Base-by-base conservation (phyloP, 306 rosid genomes). In the Hippophae rhamnoides region DNA sequence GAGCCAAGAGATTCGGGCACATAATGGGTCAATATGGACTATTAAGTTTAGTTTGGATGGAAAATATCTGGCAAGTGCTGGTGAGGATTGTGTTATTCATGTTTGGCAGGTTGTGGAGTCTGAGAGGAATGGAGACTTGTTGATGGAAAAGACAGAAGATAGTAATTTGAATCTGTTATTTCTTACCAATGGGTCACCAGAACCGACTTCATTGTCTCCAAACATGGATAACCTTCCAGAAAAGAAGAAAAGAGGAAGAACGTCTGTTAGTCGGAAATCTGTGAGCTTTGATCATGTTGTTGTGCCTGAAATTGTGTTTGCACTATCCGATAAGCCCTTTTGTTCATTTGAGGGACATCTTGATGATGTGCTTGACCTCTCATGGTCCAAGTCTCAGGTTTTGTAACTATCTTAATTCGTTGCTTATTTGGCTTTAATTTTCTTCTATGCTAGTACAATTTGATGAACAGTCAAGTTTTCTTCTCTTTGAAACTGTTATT, bases 331-430 rank as follows among this genome's bases (percentile, higher is more conserved):
- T 49, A 88, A 86, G 67, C 96, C 99, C 43, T 4, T 77, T 58
- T 93, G 80, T 79, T 88, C 99, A 64, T 86, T 93, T 48, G 73
- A 81, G 69, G 99, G 99, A 13, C 99, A 93, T 75, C 69, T 58
- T 2, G 62, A 84, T 75, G 99, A 82, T 69, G 99, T 93, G 67
- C 97, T 93, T 66, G 99, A 93, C 56, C 94, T 93, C 41, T 93
- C 99, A 3, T 93, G 99, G 99, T 93, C 99, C 76, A 93, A 88
- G 75, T 86, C 95, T 63, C 97, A 93, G 99, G 99, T 93, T 71
- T 73, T 18, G 82, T 72, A 69, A 65, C 71, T 60, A 6, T 56
- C 59, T 59, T 73, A 43, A 31, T 58, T 51, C 72, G 65, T 26
- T 43, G 42, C 43, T 52, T 5, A n/a, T 7, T 41, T 7, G 12